phyloP scores from a whole-genome alignment of 176 grass and related monocot species.

The Juncus inflexus region DNA sequence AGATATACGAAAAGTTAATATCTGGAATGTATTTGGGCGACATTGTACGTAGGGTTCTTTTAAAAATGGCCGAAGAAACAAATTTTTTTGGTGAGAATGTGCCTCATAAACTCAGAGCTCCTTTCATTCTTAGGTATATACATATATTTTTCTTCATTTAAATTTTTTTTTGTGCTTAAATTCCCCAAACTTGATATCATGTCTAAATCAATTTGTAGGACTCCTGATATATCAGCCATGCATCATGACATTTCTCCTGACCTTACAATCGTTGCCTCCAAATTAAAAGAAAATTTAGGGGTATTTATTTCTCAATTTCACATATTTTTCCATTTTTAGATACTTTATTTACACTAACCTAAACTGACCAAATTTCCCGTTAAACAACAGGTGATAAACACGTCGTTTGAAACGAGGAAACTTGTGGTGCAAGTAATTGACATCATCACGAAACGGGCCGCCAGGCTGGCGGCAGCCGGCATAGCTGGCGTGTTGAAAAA shows the following conservation, averaged over 20 bases:
- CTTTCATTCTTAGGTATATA: conserved; percentile 52
- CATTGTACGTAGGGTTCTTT: conserved; percentile 67
- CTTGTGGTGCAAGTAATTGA: conserved; percentile 53
- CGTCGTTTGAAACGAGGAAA: conserved; percentile 49
- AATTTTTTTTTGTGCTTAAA: too few relatives aligned
- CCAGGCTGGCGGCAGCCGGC: conserved; percentile 60
- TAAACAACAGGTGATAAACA: conserved; percentile 37
- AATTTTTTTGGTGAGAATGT: conserved; percentile 45
- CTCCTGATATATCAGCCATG: conserved; percentile 59
- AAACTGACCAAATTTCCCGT: neutral
- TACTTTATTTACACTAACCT: neutral
- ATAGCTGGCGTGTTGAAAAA: conserved; percentile 80
- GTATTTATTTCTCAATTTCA: conserved; percentile 19
- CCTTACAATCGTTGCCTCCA: conserved; percentile 51
- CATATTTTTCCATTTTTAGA: neutral
- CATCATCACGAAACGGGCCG: conserved; percentile 61
- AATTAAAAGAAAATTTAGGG: conserved; percentile 45
- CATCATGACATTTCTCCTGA: conserved; percentile 57
- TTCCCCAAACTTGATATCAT: neutral
- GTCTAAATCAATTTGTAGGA: conserved; percentile 28
- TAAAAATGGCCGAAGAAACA: conserved; percentile 54
- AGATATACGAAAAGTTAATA: conserved; percentile 90
- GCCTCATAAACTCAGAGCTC: conserved; percentile 47
- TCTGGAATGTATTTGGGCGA: conserved; percentile 88
- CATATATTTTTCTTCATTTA: neutral